Conservation (phyloP, 352 stramenopile genomes). For the Phytophthora tentaculata region DNA sequence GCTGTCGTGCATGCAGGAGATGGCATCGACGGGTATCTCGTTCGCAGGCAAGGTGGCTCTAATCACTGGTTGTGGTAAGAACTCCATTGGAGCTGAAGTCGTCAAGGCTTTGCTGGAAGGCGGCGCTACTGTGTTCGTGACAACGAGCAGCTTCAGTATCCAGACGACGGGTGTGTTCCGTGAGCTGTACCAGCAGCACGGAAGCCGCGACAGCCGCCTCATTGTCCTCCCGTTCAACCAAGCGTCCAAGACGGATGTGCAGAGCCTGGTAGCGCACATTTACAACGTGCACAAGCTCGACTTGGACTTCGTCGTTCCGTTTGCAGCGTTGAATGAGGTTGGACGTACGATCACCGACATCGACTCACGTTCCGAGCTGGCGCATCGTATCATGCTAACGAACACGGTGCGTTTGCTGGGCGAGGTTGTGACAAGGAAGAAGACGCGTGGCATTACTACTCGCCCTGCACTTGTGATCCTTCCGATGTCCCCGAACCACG, state of each 20-base stretch:
- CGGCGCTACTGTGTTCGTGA: conserved; percentile 86
- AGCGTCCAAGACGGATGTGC: conserved; percentile 79
- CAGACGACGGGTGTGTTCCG: conserved; percentile 69
- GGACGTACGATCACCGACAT: conserved; percentile 84
- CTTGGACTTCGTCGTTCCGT: conserved; percentile 89
- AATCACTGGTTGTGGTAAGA: conserved; percentile 82
- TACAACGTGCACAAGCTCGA: conserved; percentile 85
- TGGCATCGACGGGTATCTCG: conserved; percentile 83
- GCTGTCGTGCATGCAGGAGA: conserved; percentile 85
- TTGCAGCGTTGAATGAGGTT: conserved; percentile 82
- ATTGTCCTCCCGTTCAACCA: conserved; percentile 89
- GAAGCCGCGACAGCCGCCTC: conserved; percentile 77
- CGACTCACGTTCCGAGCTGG: conserved; percentile 77
- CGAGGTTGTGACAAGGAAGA: conserved; percentile 79
- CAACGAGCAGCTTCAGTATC: conserved; percentile 79
- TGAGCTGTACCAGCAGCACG: conserved; percentile 86
- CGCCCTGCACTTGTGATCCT: conserved; percentile 81
- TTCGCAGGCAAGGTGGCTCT: conserved; percentile 87
- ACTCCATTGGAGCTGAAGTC: conserved; percentile 87
- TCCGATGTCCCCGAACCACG: conserved; percentile 88
- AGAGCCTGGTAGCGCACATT: conserved; percentile 78
- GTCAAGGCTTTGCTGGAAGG: conserved; percentile 87
- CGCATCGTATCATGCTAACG: conserved; percentile 90
- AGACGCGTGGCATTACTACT: conserved; percentile 72
- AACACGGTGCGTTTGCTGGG: conserved; percentile 86